Base-by-base conservation (phyloP, 345 rosid genomes). In the Salix viminalis region DNA sequence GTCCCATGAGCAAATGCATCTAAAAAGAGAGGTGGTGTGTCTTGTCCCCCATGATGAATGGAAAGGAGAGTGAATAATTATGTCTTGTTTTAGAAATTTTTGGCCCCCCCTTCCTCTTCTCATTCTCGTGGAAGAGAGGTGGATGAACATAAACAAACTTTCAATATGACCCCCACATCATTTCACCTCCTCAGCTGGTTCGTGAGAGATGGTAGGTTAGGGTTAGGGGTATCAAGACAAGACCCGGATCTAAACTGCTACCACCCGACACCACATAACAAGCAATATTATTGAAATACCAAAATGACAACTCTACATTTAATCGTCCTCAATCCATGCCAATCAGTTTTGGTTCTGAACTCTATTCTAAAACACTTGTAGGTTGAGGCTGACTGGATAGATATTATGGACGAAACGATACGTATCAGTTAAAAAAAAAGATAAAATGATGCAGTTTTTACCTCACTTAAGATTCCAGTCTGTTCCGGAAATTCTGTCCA, bases 1-100 rank as follows among this genome's bases (percentile, higher is more conserved):
- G 84, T 36, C 83, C 84, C 75, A 82, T 70, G 23, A 75, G 70
- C 74, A 70, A 82, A 80, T 77, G 77, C 89, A 80, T 82, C 80
- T 76, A 80, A 77, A 80, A 75, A 71, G 82, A 78, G 71, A 79
- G 81, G 77, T 74, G 79, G 82, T 69, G 60, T 84, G 90, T 75
- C 50, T 50, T 85, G 82, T 77, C 84, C 68, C 70, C 84, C 85
- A 70, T 76, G 67, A 84, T 75, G 79, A 83, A 81, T 75, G 75
- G 71, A 77, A 81, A 80, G 79, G 69, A 58, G 79, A 74, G 50
- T 78, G 76, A 77, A 84, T 85, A 73, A 78, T 85, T 76, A 71
- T 85, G 89, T 73, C 85, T 82, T 46, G 62, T 76, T 24, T 60
- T 60, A 5, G 44, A 30, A 48, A 26, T 48, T 75, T 77, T 74